A percentile compares a stretch with the other conserved stretches of the same genome.
Evolutionary conservation across 2,329 filamentous ascomycete species (phyloP).

Genomic region (Colletotrichum somersetense): DNA sequence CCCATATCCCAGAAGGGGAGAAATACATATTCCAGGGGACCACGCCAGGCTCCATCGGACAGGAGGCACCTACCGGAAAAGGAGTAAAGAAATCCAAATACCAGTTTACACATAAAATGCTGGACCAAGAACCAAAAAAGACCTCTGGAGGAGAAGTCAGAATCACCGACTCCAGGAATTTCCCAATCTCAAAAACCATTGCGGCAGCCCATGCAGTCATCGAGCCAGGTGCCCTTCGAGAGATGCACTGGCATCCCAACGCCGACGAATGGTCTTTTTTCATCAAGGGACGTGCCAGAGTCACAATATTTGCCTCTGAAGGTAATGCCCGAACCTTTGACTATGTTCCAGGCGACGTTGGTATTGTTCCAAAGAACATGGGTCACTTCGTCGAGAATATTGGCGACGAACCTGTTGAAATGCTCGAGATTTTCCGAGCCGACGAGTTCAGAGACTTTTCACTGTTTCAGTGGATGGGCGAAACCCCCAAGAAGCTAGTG

Average conservation of each 20-base stretch:
- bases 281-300: constrained; percentile 76
- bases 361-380: constrained; percentile 81
- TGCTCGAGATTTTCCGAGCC: constrained; percentile 81
- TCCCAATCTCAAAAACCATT: constrained; percentile 79
- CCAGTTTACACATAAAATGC: constrained; percentile 79
- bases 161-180: constrained; percentile 80
- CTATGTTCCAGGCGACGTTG: constrained; percentile 80
- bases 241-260: constrained; percentile 87
- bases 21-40: constrained; percentile 85
- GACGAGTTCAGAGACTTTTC: constrained; percentile 80
- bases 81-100: constrained; percentile 75
- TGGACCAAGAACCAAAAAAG: constrained; percentile 75
- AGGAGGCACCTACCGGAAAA: constrained; percentile 72
- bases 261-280: constrained; percentile 88
- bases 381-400: constrained; percentile 88
- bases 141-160: constrained; percentile 78
- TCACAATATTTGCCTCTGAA: constrained; percentile 80
- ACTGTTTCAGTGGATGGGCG: constrained; percentile 82
- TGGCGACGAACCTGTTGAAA: constrained; percentile 78
- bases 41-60: constrained; percentile 71
- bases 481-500: constrained; percentile 76
- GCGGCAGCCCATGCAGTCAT: constrained; percentile 80
- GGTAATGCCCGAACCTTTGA: constrained; percentile 80
- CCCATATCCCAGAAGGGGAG: constrained; percentile 73
- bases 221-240: constrained; percentile 77